These are phyloP conservation scores for Misopates orontium DNA, from an alignment of 257 asterid genomes.

Conservation along the genomic window DNA sequence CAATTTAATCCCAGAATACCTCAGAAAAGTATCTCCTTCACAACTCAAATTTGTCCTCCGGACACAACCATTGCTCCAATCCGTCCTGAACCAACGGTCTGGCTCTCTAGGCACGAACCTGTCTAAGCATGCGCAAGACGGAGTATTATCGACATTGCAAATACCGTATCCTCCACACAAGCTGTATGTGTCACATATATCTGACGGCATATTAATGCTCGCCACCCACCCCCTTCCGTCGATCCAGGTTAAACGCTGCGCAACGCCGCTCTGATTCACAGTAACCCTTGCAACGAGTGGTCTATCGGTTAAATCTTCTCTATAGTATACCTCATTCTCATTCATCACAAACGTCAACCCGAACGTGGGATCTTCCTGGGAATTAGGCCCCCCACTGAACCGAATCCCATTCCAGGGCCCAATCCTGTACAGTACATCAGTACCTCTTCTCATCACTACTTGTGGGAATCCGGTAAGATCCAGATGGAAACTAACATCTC, in stretches of 20 bases:
- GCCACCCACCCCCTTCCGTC: constrained; percentile 31
- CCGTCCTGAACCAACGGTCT: constrained; percentile 9
- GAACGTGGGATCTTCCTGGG: constrained; percentile 1
- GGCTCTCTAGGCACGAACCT: constrained; percentile 32
- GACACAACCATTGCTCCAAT: constrained; percentile 34
- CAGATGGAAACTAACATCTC: no score
- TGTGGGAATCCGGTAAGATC: no score
- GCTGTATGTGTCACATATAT: constrained; percentile 37
- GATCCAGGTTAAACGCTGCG: constrained; percentile 30
- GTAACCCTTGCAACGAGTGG: not conserved
- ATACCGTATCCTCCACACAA: constrained; percentile 41
- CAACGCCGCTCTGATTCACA: constrained; percentile 23
- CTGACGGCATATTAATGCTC: constrained; percentile 24
- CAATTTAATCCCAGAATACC: constrained; percentile 29
- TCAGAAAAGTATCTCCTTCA: constrained; percentile 27
- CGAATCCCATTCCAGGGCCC: not conserved
- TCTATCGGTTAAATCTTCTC: no score
- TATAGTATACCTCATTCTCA: constrained; percentile 9
- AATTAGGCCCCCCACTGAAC: constrained; percentile 35
- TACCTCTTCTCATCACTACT: no score
- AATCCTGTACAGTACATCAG: no score
- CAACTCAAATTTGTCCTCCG: constrained; percentile 31
- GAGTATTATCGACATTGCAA: constrained; percentile 31
- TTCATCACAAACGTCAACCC: constrained; percentile 26
- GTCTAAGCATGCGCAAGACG: constrained; percentile 40